Evolutionary conservation across 805 yeast species (phyloP).

Genomic region (Metschnikowia arizonensis): DNA sequence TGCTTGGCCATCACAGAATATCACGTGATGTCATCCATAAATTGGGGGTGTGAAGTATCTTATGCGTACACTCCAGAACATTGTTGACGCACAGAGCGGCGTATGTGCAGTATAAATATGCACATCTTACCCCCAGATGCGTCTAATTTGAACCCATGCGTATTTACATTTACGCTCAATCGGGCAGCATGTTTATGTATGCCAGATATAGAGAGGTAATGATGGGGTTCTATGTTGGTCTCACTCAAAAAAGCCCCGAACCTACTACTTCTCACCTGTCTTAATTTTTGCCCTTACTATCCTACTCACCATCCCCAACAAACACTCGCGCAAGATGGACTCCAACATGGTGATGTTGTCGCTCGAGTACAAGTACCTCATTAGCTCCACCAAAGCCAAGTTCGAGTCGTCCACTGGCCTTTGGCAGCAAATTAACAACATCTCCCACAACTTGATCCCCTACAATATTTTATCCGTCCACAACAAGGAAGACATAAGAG

Average conservation of each 20-base stretch:
- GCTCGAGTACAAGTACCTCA: constrained; percentile 27
- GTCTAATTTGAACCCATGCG: constrained; percentile 2
- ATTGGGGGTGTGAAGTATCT: neutral
- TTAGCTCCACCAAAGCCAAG: constrained; percentile 18
- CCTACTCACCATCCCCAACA: neutral
- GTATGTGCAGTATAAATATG: neutral
- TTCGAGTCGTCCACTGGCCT: constrained; percentile 31
- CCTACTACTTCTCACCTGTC: neutral
- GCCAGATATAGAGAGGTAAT: neutral
- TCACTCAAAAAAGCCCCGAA: neutral
- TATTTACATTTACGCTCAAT: constrained; percentile 7
- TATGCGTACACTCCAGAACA: neutral
- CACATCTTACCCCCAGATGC: neutral
- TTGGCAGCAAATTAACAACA: constrained; percentile 26
- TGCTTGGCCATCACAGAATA: neutral
- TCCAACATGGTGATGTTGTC: constrained; percentile 23
- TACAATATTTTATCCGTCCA: constrained; percentile 12
- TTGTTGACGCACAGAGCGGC: neutral
- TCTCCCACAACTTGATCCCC: constrained; percentile 17
- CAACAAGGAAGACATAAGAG: constrained; percentile 10
- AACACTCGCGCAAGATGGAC: constrained; percentile 11
- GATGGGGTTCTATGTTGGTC: neutral
- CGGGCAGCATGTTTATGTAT: constrained; percentile 3
- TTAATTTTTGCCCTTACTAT: neutral
- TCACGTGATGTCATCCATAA: neutral